Evolutionary conservation across 106 monocot genomes (phyloP).

Genomic region (Apostasia shenzhenica): DNA sequence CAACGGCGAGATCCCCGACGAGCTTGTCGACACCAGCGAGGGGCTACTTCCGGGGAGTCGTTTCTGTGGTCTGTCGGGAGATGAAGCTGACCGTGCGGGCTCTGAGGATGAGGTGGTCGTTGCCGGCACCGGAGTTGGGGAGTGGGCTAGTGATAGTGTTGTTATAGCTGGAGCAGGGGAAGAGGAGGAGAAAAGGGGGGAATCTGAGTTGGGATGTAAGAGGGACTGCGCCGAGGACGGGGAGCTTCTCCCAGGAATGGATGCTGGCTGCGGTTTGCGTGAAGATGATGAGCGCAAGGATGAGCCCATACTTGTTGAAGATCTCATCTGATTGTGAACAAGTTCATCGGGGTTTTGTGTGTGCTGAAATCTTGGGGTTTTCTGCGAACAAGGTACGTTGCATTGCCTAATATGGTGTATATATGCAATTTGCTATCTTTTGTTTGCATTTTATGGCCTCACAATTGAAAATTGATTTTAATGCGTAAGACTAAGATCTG

Average conservation of each 20-base stretch:
- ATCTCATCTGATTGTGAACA: constrained; percentile 11
- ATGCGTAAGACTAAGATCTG: no score
- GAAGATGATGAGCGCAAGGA: constrained; percentile 2
- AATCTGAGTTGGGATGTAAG: constrained; percentile 8
- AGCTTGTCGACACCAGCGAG: constrained; percentile 9
- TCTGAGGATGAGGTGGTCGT: constrained; percentile 9
- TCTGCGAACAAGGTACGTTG: no score
- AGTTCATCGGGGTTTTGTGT: background rate
- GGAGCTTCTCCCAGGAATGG: constrained; percentile 1
- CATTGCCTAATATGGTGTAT: no score
- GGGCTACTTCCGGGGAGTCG: background rate
- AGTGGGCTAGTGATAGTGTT: constrained; percentile 1
- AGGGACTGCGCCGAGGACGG: background rate
- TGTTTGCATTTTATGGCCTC: no score
- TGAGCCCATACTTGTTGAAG: constrained; percentile 24
- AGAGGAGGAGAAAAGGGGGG: background rate
- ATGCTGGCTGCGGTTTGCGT: background rate
- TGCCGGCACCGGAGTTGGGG: background rate
- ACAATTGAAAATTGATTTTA: no score
- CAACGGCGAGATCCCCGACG: constrained; percentile 26
- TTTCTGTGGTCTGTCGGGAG: background rate
- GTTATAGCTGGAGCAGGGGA: constrained; percentile 11
- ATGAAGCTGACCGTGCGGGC: background rate
- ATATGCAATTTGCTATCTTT: no score
- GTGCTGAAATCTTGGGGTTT: no score